These are phyloP conservation scores for Wolfiporia cocos DNA, from an alignment of 1,284 basidiomycete species.

Conservation along the genomic window DNA sequence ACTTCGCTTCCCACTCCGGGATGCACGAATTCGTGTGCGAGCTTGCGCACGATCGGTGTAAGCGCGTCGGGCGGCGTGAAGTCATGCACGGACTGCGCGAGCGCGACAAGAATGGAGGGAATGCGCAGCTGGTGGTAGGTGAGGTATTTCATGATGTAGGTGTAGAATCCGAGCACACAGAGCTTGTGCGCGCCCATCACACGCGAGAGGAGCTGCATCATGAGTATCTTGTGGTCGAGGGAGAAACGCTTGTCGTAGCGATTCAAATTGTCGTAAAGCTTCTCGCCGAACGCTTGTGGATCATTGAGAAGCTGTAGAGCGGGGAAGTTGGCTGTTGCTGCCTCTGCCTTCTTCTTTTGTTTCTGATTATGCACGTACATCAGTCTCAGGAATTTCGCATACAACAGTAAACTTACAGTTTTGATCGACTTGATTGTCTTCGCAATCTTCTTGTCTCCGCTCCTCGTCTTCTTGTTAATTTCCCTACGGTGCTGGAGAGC, in stretches of 20 bases:
- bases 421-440: slow-evolving; percentile 67
- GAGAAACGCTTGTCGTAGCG: slow-evolving; percentile 90
- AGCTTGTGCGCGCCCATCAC: slow-evolving; percentile 94
- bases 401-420: slow-evolving; percentile 31
- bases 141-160: slow-evolving; percentile 93
- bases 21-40: slow-evolving; percentile 96
- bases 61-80: slow-evolving; percentile 93
- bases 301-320: slow-evolving; percentile 93
- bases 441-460: slow-evolving; percentile 72
- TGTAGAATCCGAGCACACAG: slow-evolving; percentile 94
- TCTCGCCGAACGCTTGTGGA: slow-evolving; percentile 94
- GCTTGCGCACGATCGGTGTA: slow-evolving; percentile 84
- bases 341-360: slow-evolving; percentile 43
- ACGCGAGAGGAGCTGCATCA: slow-evolving; percentile 97
- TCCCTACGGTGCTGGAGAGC: slow-evolving; percentile 77
- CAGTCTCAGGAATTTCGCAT: no score
- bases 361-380: slow-evolving; percentile 40
- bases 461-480: slow-evolving; percentile 87
- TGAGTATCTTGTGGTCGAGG: slow-evolving; percentile 93
- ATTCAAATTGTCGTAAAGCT: slow-evolving; percentile 85
- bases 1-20: slow-evolving; percentile 96
- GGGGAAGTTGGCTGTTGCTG: slow-evolving; percentile 74
- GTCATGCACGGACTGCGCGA: slow-evolving; percentile 95
- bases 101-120: slow-evolving; percentile 89
- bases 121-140: slow-evolving; percentile 91